Conservation (phyloP, 2,329 filamentous ascomycete species). For the Neocatenulostroma microsporum region DNA sequence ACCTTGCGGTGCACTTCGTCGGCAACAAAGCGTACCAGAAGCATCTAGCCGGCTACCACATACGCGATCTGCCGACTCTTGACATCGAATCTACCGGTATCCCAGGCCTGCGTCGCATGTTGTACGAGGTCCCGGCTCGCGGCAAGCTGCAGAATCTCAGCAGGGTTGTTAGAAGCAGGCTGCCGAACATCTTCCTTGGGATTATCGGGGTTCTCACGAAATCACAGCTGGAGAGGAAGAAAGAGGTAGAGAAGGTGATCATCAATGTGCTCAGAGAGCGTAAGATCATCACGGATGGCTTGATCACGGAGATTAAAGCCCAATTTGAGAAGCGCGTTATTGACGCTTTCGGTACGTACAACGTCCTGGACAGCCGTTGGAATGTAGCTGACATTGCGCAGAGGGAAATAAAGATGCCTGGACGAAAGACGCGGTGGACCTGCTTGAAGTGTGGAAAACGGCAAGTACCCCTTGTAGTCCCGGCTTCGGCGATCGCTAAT, state of each 20-base stretch:
- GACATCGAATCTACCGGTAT: slow-evolving; percentile 16
- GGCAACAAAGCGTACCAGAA: slow-evolving; percentile 16
- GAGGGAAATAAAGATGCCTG: slow-evolving; percentile 1
- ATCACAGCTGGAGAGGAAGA: slow-evolving; percentile 10
- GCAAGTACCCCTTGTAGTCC: too few species aligned
- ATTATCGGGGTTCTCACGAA: slow-evolving; percentile 12
- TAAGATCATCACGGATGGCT: background rate
- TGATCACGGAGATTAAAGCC: background rate
- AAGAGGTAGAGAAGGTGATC: slow-evolving; percentile 8
- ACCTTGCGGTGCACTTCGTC: slow-evolving; percentile 13
- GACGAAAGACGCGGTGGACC: background rate
- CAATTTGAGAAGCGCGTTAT: slow-evolving; percentile 2
- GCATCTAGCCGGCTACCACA: slow-evolving; percentile 10
- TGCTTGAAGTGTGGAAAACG: slow-evolving; percentile 9
- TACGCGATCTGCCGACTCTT: slow-evolving; percentile 8
- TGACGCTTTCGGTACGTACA: background rate
- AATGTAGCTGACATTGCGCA: background rate
- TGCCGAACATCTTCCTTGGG: slow-evolving; percentile 11
- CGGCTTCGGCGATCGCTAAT: too few species aligned
- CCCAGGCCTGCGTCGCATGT: slow-evolving; percentile 11
- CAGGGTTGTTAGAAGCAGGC: slow-evolving; percentile 1
- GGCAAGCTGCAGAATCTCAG: slow-evolving; percentile 11
- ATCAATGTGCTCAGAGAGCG: background rate
- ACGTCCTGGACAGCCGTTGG: background rate
- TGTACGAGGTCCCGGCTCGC: slow-evolving; percentile 11